phyloP scores from a whole-genome alignment of 2,329 filamentous ascomycete genomes.

The Macrophomina phaseolina region DNA sequence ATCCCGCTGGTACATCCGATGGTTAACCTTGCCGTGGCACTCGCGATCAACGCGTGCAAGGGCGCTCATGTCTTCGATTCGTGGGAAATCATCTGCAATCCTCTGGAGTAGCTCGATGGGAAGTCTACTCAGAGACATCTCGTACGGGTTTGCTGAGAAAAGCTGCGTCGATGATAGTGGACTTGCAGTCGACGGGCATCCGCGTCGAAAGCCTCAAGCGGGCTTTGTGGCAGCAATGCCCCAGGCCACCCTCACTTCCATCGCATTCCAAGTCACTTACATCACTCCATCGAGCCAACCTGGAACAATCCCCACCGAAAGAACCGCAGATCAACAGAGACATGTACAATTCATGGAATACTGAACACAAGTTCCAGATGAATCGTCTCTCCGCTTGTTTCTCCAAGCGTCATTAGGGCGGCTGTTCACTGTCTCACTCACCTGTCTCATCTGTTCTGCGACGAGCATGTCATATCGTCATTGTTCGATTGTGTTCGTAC shows the following conservation, averaged over 20 bases:
- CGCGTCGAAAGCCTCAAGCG: not conserved
- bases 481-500: not conserved
- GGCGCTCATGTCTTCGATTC: not conserved
- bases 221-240: too few relatives aligned
- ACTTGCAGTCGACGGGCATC: not conserved
- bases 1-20: not conserved
- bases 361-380: not conserved
- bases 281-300: too few relatives aligned
- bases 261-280: too few relatives aligned
- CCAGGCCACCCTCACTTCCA: too few relatives aligned
- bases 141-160: not conserved
- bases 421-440: not conserved
- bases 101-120: not conserved
- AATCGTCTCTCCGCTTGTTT: not conserved
- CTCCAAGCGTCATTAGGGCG: not conserved
- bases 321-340: not conserved
- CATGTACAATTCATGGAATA: not conserved
- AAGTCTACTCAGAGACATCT: not conserved
- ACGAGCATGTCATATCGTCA: not conserved
- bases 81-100: not conserved
- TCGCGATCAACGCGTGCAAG: not conserved
- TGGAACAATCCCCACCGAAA: too few relatives aligned
- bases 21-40: not conserved
- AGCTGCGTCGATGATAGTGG: not conserved
- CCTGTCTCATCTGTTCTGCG: not conserved